Conservation (phyloP, 2,329 filamentous ascomycete species). For the Tolypocladium endophyticum region DNA sequence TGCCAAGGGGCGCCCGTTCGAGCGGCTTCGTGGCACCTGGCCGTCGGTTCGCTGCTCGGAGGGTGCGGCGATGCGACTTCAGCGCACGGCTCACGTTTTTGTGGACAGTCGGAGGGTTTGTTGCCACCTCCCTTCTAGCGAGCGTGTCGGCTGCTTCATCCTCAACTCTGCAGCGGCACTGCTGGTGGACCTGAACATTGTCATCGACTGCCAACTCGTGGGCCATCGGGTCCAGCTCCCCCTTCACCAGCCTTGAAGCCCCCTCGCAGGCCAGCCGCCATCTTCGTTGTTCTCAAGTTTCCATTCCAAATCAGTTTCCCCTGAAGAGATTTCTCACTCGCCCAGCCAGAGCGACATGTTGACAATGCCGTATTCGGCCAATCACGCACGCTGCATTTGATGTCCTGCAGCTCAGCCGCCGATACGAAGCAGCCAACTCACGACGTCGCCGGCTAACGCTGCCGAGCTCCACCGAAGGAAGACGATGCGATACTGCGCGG, state of each 20-base stretch:
- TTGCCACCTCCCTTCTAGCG: neutral
- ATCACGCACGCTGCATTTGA: neutral
- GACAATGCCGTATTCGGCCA: neutral
- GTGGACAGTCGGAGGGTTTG: neutral
- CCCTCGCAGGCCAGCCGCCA: neutral
- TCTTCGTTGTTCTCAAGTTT: neutral
- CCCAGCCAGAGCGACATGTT: neutral
- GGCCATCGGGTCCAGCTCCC: neutral
- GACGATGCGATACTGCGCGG: neutral
- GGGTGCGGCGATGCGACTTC: neutral
- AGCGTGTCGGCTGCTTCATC: too few relatives aligned
- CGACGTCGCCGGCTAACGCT: neutral
- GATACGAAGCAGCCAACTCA: constrained; percentile 1
- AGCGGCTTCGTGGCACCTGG: neutral
- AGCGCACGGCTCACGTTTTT: neutral
- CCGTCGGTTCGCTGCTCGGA: neutral
- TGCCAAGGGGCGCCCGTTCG: neutral
- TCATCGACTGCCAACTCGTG: neutral
- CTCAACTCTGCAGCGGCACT: too few relatives aligned
- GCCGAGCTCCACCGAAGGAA: neutral
- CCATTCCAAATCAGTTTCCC: neutral
- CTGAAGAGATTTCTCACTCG: neutral
- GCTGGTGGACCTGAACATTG: neutral
- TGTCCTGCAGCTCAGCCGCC: constrained; percentile 1
- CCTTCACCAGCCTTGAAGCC: neutral